Evolutionary conservation across 495 filamentous ascomycete species (phyloP), one percentile per base, ranked within the genome.

Genomic region (Aspergillus affinis): DNA sequence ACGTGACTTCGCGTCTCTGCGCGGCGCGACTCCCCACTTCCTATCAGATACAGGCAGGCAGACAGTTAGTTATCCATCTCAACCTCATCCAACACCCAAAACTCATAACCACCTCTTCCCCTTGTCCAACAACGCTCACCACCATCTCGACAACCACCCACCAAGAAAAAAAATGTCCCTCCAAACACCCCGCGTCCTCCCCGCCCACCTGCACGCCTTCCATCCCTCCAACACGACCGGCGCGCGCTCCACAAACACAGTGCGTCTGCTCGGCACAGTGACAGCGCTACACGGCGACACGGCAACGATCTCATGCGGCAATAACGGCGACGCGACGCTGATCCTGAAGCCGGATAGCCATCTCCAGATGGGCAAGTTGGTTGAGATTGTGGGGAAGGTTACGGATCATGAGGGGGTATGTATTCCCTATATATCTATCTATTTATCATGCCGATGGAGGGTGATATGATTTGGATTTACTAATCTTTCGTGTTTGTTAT

Each of bases 311-410:
- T 90, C 84, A 84, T 78, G 87, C 79, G 73, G 86, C 6, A 67
- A 57, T 19, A 69, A 84, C 29, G 93, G 93, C 8, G 82, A 83
- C 52, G 81, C 97, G 51, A 88, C 84, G 20, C 76, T 88, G 18
- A 78, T 88, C 55, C 69, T 97, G 71, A 93, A 90, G 69, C 79
- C 88, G 82, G 93, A 97, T 61, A 82, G 84, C 32, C 90, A 96
- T 71, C 76, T 98, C 45, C 80, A 84, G 53, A 80, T 90, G 69
- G 88, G 90, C 54, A 91, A 90, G 71, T 84, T 89, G 48, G 87
- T 89, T 18, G 95, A 98, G 75, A 76, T 98, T 60, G 88, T 98
- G 47, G 95, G 92, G 55, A 97, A 94, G 74, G 93, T 98, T 57
- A 87, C 92, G 59, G 72, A 78, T 65, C 55, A 78, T 27, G 75